Conservation (phyloP, 2,329 filamentous ascomycete genomes). For the Colletotrichum somersetense region DNA sequence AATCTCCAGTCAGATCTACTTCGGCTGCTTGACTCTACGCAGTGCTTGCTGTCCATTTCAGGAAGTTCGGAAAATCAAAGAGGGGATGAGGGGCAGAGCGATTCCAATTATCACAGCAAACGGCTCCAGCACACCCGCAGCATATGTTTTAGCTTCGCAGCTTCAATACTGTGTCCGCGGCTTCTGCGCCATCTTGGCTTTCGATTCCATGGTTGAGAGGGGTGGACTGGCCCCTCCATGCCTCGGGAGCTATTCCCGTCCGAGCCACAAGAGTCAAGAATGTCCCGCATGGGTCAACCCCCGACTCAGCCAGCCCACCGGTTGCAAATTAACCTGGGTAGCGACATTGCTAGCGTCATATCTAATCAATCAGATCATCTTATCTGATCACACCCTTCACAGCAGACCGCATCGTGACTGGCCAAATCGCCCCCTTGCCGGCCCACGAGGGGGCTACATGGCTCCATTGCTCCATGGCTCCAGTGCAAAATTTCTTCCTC, state of each 20-base stretch:
- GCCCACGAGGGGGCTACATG: conserved; percentile 13
- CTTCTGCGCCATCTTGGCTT: background rate
- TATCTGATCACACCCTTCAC: conserved; percentile 40
- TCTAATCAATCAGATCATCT: conserved; percentile 42
- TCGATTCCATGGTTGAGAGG: background rate
- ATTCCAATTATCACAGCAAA: conserved; percentile 12
- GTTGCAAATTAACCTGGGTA: conserved; percentile 28
- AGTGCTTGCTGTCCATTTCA: background rate
- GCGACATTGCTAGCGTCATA: conserved; percentile 37
- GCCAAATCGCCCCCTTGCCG: conserved; percentile 24
- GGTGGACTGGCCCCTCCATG: background rate
- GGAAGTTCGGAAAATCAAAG: conserved; percentile 8
- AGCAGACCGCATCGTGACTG: conserved; percentile 25
- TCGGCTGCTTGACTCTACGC: background rate
- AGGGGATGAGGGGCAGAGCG: conserved; percentile 6
- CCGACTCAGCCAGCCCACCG: conserved; percentile 16
- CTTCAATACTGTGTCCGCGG: background rate
- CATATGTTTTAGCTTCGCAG: background rate
- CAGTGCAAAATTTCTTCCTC: conserved; percentile 32
- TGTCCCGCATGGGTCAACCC: conserved; percentile 4
- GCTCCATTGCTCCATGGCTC: conserved; percentile 9
- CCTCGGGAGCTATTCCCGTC: conserved; percentile 10
- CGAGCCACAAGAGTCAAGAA: conserved; percentile 6
- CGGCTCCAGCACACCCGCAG: conserved; percentile 10
- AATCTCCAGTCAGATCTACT: background rate